Evolutionary conservation across 352 stramenopile genomes (phyloP).

Genomic region (Phytophthora kernoviae): DNA sequence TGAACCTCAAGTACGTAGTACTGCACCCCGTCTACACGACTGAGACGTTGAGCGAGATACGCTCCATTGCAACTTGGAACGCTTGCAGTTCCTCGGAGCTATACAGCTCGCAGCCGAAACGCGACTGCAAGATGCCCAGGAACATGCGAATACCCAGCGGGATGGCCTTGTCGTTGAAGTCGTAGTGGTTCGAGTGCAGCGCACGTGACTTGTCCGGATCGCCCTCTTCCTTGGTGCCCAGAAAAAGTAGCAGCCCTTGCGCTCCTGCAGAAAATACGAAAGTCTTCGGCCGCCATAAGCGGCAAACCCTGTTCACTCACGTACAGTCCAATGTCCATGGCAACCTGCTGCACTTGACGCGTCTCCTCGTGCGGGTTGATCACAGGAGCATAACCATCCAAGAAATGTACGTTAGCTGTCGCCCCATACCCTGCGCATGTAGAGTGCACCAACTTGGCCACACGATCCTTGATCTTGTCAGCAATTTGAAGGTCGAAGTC

Average conservation of each 20-base stretch:
- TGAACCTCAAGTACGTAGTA: neutral
- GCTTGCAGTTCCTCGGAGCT: conserved; percentile 72
- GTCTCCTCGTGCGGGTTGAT: conserved; percentile 85
- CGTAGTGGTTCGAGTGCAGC: conserved; percentile 81
- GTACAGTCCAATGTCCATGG: conserved; percentile 68
- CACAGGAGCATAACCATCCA: conserved; percentile 76
- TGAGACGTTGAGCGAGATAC: conserved; percentile 53
- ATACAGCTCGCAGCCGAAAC: conserved; percentile 70
- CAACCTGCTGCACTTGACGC: conserved; percentile 76
- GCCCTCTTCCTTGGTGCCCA: conserved; percentile 75
- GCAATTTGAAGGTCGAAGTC: conserved; percentile 90
- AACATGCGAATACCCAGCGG: conserved; percentile 86
- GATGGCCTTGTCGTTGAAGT: conserved; percentile 88
- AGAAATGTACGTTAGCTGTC: conserved; percentile 62
- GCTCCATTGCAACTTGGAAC: conserved; percentile 81
- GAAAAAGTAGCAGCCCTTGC: conserved; percentile 88
- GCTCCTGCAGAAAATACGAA: conserved; percentile 90
- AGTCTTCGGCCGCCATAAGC: conserved; percentile 96
- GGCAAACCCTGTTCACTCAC: conserved; percentile 81
- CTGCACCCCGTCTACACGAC: conserved; percentile 35
- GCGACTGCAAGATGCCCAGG: conserved; percentile 70
- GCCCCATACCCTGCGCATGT: conserved; percentile 85
- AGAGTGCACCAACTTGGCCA: conserved; percentile 87
- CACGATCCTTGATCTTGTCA: conserved; percentile 78
- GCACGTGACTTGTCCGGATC: conserved; percentile 61